Evolutionary conservation across 768 basidiomycete species (phyloP), one percentile per base, ranked within the genome.

Genomic region (Russula vinacea): DNA sequence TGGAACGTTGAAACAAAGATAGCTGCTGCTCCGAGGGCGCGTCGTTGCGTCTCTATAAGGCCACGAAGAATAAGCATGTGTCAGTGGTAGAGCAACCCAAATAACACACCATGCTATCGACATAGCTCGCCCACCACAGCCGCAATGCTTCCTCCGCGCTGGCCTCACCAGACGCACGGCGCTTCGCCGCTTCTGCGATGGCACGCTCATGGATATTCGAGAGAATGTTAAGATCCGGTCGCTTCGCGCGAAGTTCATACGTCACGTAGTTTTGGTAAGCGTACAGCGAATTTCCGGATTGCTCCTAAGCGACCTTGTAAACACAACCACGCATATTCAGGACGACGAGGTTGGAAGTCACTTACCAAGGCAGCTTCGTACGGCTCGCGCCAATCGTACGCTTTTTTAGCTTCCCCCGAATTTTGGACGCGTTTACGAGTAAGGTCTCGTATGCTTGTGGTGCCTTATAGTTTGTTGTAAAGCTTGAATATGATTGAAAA

Each of bases 401-500:
- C 78, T 57, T 84, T 86, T 56, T 81, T 78, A 1, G 86, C 84
- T 80, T 80, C 9, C 81, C 77, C 17, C 87, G 85, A 37, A 83
- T 74, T 73, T 90, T 89, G 17, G 92, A 92, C 2, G 93, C 94
- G 0, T 83, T 74, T 19, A 96, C 81, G 29, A 98, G 83, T 8
- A 87, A 75, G 0, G 78, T 69, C 71, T 96, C 94, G 71, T 98
- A 98, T 49, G 88, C 81, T n/a, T 81, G 76, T 0, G 86, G 78
- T 16, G 89, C 83, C 69, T 86, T 84, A 74, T 89, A 82, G 60
- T 83, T 82, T 0, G 93, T 92, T 17, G 92, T 92, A 76, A 98
- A 97, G 0, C 87, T 83, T 0, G 95, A 97, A 73, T 96, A 98
- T 2, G 84, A 80, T 70, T 92, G 87, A 61, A 87, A 87, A 0